Percentiles rank a stretch among this genome's conserved stretches.
Conservation (phyloP, 2,329 filamentous ascomycete genomes). For the Monilinia vaccinii-corymbosi region DNA sequence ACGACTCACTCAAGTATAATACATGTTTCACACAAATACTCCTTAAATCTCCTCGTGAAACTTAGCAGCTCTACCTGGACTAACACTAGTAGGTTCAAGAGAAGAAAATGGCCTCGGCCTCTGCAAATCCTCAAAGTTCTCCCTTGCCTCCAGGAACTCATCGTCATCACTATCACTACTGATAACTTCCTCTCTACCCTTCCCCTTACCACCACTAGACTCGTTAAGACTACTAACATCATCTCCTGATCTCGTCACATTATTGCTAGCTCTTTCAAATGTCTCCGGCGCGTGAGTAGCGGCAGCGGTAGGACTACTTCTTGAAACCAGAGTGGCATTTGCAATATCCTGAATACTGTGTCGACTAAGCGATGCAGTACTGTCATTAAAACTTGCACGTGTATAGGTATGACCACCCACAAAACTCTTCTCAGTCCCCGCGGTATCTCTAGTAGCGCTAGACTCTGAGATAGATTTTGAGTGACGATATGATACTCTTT, state of each 20-base stretch:
- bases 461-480: constrained; percentile 14
- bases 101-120: constrained; percentile 27
- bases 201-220: background rate
- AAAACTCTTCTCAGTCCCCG: constrained; percentile 32
- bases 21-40: background rate
- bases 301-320: background rate
- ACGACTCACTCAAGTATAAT: background rate
- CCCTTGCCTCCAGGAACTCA: constrained; percentile 43
- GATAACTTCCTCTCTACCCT: background rate
- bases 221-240: constrained; percentile 1
- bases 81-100: constrained; percentile 33
- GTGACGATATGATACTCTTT: constrained; percentile 27
- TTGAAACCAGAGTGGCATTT: background rate
- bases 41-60: constrained; percentile 48
- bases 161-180: constrained; percentile 28
- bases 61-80: constrained; percentile 47
- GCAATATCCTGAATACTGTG: background rate
- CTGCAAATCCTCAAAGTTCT: constrained; percentile 34
- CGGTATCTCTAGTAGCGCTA: constrained; percentile 1
- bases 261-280: background rate
- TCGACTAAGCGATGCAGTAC: constrained; percentile 26
- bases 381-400: constrained; percentile 37
- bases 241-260: background rate
- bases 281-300: background rate
- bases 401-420: constrained; percentile 42